Evolutionary conservation across 2,329 filamentous ascomycete species (phyloP), one percentile per base, ranked within the genome.

Genomic region (Aspergillus aculeatus): DNA sequence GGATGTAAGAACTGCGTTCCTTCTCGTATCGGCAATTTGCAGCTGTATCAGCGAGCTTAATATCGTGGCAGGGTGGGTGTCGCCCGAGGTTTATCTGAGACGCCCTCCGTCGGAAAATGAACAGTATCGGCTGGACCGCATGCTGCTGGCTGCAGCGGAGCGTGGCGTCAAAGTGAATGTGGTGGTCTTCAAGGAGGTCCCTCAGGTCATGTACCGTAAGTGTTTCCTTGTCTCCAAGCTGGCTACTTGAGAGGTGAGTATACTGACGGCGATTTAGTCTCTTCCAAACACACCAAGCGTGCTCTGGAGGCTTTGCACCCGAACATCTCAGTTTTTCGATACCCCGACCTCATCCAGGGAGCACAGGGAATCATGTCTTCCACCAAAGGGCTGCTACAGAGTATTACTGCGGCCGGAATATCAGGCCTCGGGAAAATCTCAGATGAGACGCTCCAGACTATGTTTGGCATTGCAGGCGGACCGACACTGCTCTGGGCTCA

Each of bases 111-210:
- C 90, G 23, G 84, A 85, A 71, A 92, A 96, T 75, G 88, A 96
- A 73, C 82, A 89, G 67, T 96, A 96, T 73, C 87, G 92, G 5
- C 80, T 96, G 44, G 92, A 96, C 75, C 85, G 87, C 24, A 24
- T 24, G 87, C 84, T 96, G 51, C 84, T 89, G 68, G 88, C 88
- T 57, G 92, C 92, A 7, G 92, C 93, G 26, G 84, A 94, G 76
- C 86, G 92, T 49, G 93, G 92, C 47, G 92, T 96, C 50, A 86
- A 89, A 67, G 82, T 96, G 67, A 89, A 93, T 68, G 83, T 96
- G 55, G 92, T 96, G 55, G 91, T 96, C 12, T 96, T 96, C 79
- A 96, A 96, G 77, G 93, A 97, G 65, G 90, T 94, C 7, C 86
- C 89, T 3, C 89, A 91, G 69, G 90, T 91, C 44, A 78, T 96